Conservation (phyloP, 78 protist genomes). For the Tieghemostelium lacteum region DNA sequence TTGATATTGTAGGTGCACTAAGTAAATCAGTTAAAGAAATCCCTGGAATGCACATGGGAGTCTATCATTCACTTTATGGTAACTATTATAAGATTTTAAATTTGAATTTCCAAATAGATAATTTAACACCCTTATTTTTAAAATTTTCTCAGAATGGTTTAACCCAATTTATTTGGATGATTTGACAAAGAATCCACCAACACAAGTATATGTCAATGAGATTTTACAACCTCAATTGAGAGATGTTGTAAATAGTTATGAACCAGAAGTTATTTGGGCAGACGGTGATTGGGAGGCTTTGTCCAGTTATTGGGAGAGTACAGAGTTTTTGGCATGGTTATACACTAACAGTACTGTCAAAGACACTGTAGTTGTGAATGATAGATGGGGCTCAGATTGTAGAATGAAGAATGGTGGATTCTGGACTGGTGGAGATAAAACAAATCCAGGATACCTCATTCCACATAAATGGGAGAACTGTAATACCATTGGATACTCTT, state of each 20-base stretch:
- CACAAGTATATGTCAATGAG: constrained; percentile 12
- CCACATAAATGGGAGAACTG: constrained; percentile 78
- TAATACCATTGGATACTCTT: constrained; percentile 37
- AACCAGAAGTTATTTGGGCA: constrained; percentile 77
- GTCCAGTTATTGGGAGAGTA: constrained; percentile 50
- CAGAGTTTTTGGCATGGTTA: constrained; percentile 73
- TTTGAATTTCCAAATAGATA: neutral
- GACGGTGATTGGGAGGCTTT: constrained; percentile 80
- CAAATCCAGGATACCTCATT: constrained; percentile 17
- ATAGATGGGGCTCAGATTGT: constrained; percentile 69
- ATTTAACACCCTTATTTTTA: neutral
- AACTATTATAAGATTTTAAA: neutral
- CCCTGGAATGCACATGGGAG: constrained; percentile 71
- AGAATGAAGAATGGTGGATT: constrained; percentile 57
- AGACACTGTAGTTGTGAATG: constrained; percentile 68
- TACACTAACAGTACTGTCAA: constrained; percentile 48
- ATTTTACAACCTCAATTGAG: constrained; percentile 36
- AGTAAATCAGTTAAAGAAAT: constrained; percentile 21
- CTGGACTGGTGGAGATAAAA: constrained; percentile 36
- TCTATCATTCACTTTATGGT: constrained; percentile 61
- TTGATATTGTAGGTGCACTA: constrained; percentile 43
- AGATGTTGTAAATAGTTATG: constrained; percentile 49
- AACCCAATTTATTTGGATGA: constrained; percentile 68
- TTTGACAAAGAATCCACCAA: neutral
- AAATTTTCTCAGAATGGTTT: constrained; percentile 32